Evolutionary conservation across 768 basidiomycete species (phyloP).

Genomic region (Pleurotus salmoneostramineus): DNA sequence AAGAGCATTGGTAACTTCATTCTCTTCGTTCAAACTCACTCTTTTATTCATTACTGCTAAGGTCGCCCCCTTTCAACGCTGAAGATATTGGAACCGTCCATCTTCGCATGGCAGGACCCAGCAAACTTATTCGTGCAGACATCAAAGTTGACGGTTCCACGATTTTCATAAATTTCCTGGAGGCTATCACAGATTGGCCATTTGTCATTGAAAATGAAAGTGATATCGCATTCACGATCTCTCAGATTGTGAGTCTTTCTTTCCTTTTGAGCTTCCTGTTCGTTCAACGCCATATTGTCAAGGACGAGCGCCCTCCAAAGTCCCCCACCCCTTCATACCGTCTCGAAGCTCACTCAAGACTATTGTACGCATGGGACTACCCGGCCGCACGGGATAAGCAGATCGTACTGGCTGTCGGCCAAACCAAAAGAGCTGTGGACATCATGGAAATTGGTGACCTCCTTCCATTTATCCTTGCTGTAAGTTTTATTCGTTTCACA

Average conservation of each 20-base stretch:
- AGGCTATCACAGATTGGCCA: slow-evolving; percentile 77
- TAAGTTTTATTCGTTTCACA: slow-evolving; percentile 27
- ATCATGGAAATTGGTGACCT: slow-evolving; percentile 95
- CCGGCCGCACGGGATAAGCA: slow-evolving; percentile 84
- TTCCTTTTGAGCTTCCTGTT: neutral
- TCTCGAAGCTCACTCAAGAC: slow-evolving; percentile 48
- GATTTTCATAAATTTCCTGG: slow-evolving; percentile 77
- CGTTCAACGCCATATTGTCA: neutral
- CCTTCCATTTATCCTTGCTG: slow-evolving; percentile 83
- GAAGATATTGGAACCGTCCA: slow-evolving; percentile 86
- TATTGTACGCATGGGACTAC: slow-evolving; percentile 89
- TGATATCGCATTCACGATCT: slow-evolving; percentile 61
- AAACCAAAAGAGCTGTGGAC: slow-evolving; percentile 67
- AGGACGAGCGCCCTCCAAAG: slow-evolving; percentile 31
- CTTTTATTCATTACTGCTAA: slow-evolving; percentile 23
- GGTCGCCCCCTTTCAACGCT: slow-evolving; percentile 91
- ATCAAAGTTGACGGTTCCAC: slow-evolving; percentile 81
- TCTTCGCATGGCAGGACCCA: slow-evolving; percentile 41
- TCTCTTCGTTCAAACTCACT: neutral
- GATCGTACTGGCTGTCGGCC: slow-evolving; percentile 60
- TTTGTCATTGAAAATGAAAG: slow-evolving; percentile 89
- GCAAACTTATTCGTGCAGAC: slow-evolving; percentile 68
- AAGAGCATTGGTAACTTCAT: slow-evolving; percentile 61
- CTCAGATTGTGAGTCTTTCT: slow-evolving; percentile 60
- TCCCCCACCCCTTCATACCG: slow-evolving; percentile 39